phyloP scores from a whole-genome alignment of 192 early-diverging fungal species.

The Funneliformis geosporum region DNA sequence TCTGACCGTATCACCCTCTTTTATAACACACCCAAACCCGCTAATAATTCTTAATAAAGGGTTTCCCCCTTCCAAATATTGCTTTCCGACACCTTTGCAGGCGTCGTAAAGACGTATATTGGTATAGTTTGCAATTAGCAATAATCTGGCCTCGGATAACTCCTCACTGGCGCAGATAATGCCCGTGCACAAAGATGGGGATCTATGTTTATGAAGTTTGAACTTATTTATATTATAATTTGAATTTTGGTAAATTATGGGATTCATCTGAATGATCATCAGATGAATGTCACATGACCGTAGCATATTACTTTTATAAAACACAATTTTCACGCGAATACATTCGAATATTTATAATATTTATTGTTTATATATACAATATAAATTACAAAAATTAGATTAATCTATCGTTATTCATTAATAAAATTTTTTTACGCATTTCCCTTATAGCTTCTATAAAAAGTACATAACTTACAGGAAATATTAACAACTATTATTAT shows the following conservation, averaged over 20 bases:
- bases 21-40: not conserved
- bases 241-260: not conserved
- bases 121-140: conserved; percentile 46
- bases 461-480: no score
- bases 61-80: conserved; percentile 39
- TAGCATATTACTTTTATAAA: no score
- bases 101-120: conserved; percentile 37
- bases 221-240: not conserved
- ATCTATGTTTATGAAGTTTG: not conserved
- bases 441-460: no score
- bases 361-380: no score
- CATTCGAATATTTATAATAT: no score
- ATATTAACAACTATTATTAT: not conserved
- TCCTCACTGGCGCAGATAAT: conserved; percentile 42
- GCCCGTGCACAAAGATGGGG: conserved; percentile 41
- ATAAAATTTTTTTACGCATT: no score
- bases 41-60: not conserved
- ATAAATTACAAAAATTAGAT: no score
- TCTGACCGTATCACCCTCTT: no score
- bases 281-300: not conserved
- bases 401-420: no score
- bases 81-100: conserved; percentile 30
- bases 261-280: not conserved
- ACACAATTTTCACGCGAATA: no score
- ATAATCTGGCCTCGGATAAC: conserved; percentile 40